Base-by-base conservation (phyloP, 768 basidiomycete species). In the Dioszegia hungarica region DNA sequence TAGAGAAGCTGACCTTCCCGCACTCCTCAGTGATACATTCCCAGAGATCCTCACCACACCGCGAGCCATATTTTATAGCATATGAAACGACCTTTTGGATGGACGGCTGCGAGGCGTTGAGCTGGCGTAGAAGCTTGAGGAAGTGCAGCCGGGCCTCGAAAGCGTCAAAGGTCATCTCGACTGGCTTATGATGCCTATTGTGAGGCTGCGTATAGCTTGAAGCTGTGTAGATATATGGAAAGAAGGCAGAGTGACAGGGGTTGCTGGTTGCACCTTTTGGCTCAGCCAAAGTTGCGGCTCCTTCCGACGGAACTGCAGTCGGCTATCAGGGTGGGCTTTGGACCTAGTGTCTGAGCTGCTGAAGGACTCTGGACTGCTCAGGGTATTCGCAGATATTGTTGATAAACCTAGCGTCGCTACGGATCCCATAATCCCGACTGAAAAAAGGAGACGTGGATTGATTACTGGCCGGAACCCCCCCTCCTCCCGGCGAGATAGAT, bases 41-140 rank as follows among this genome's bases (percentile, higher is more conserved):
- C 92, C 91, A 94, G 11, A 94, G 75, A 74, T 95, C 90, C 67
- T 94, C 90, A 5, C 89, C 90, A 54, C 90, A 92, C 55, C 82
- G 82, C 5, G 86, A 80, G 52, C 87, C 91, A 68, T 88, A 86
- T 73, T 91, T 91, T 54, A 92, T 80, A 0, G 90, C 89, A 67
- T 85, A 93, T 9, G 82, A 80, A 29, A 93, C 91, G 33, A 88
- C 86, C 74, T 87, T 89, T 75, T 89, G 88, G 51, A 93, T 92
- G 12, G 89, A 91, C 67, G 84, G 85, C 68, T 90, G 89, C 27
- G 89, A 88, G 80, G 87, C 87, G 64, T 84, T 85, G 38, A 89
- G 80, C 60, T 82, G 80, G 43, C 81, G 79, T 41, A 89, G 77
- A 29, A 84, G 79, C 17, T 79, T 74, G 1, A 88, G 77, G 72